phyloP scores from a whole-genome alignment of 2,329 filamentous ascomycete species.

The Sporothrix inflata region DNA sequence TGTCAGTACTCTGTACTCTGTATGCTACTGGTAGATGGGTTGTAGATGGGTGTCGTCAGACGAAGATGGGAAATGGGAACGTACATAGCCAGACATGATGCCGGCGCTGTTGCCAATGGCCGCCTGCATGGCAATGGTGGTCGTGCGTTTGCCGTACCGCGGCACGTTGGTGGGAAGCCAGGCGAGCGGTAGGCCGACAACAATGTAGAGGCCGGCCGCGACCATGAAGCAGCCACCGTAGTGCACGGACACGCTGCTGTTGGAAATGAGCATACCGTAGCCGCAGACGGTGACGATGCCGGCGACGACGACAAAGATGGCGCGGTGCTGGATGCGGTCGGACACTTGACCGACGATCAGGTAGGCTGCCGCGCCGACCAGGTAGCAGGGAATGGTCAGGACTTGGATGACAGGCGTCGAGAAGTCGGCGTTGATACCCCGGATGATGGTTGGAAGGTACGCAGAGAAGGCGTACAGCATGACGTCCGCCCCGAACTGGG shows the following conservation, averaged over 20 bases:
- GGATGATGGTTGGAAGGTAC: constrained; percentile 79
- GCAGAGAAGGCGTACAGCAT: constrained; percentile 76
- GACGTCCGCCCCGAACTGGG: constrained; percentile 73
- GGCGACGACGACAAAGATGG: not conserved
- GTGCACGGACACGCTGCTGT: constrained; percentile 65
- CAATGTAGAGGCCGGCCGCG: constrained; percentile 69
- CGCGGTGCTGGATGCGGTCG: constrained; percentile 68
- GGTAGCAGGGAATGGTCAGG: constrained; percentile 78
- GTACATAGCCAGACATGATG: constrained; percentile 28
- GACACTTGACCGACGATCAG: constrained; percentile 67
- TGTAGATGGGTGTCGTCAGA: too few relatives aligned
- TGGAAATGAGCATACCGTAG: not conserved
- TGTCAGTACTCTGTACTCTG: too few relatives aligned
- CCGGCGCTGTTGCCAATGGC: constrained; percentile 32
- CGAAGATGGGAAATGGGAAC: too few relatives aligned
- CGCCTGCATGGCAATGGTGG: constrained; percentile 33
- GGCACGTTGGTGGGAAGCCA: constrained; percentile 70
- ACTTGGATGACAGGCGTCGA: constrained; percentile 69
- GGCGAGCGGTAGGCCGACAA: constrained; percentile 59
- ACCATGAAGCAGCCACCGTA: constrained; percentile 72
- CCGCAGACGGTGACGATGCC: not conserved
- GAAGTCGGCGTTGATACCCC: constrained; percentile 64
- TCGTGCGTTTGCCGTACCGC: constrained; percentile 71
- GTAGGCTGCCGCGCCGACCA: constrained; percentile 70
- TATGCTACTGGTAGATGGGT: too few relatives aligned